Percentiles rank a stretch among this genome's conserved stretches.
Evolutionary conservation across 768 basidiomycete genomes (phyloP).

Genomic region (Russula sp.): DNA sequence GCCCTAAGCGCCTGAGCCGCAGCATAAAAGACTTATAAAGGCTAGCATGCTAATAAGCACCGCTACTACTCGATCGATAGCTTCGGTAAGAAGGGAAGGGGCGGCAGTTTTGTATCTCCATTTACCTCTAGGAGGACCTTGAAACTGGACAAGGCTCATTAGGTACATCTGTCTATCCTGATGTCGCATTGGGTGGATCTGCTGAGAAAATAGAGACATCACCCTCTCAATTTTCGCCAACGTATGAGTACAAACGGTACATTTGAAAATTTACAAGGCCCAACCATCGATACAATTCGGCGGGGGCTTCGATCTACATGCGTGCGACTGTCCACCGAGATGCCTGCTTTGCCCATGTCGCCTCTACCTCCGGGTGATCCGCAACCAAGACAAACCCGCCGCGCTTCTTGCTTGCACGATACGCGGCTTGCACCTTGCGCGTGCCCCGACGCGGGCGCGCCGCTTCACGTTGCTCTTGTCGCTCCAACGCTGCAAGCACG

Average conservation of each 20-base stretch:
- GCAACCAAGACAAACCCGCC: conserved; percentile 13
- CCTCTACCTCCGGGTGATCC: neutral
- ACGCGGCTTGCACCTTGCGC: conserved; percentile 10
- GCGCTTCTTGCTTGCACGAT: conserved; percentile 1
- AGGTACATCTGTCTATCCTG: too few relatives aligned
- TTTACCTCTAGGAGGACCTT: too few relatives aligned
- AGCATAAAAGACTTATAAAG: too few relatives aligned
- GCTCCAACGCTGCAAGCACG: conserved; percentile 6
- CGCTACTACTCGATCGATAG: too few relatives aligned
- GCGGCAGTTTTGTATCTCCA: too few relatives aligned
- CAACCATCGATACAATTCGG: neutral
- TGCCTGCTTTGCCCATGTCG: neutral
- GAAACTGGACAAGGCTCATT: too few relatives aligned
- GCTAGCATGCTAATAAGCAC: too few relatives aligned
- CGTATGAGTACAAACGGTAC: neutral
- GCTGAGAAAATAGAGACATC: too few relatives aligned
- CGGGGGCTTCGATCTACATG: neutral
- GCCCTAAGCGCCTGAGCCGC: too few relatives aligned
- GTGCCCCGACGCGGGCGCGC: conserved; percentile 1
- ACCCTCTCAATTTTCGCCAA: too few relatives aligned
- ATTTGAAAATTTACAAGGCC: neutral
- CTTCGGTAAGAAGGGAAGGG: too few relatives aligned
- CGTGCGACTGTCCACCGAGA: neutral
- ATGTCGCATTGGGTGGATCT: too few relatives aligned
- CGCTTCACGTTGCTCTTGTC: conserved; percentile 11